Evolutionary conservation across 2,329 filamentous ascomycete species (phyloP), one percentile per base, ranked within the genome.

Genomic region (Pyrenochaeta sp.): DNA sequence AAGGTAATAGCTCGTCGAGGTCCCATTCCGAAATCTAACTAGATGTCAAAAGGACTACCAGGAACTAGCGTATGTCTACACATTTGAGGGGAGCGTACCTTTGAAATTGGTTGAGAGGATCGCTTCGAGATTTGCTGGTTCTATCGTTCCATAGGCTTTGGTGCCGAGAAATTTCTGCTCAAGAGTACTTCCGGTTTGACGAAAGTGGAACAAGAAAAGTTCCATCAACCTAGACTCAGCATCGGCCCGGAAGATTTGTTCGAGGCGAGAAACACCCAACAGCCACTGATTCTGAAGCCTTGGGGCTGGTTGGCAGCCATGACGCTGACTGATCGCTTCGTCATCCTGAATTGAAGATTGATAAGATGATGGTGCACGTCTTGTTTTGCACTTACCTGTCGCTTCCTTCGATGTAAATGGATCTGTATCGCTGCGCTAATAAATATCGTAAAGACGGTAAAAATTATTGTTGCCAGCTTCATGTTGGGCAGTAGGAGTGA

Each of bases 1-100:
- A 57, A 57, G 13, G 74, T 71, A 13, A 62, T 61, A 5, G 41
- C 41, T 47, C 65, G 66, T 6, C 72, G 57, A 10, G 64, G 50
- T 0, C 68, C 67, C 7, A 75, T 53, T 3, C 65, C 58, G 65
- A 72, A 77, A 32, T 75, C 74, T 61, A 24, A n/a, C 13, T 11
- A 19, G 3, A 3, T 23, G 19, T 53, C n/a, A n/a, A n/a, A n/a
- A n/a, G n/a, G n/a, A n/a, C n/a, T n/a, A n/a, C n/a, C n/a, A n/a
- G n/a, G n/a, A n/a, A n/a, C n/a, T n/a, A n/a, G n/a, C n/a, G n/a
- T n/a, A n/a, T n/a, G n/a, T n/a, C n/a, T n/a, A n/a, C n/a, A n/a
- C n/a, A n/a, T n/a, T n/a, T n/a, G n/a, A n/a, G n/a, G n/a, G n/a
- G n/a, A n/a, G n/a, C n/a, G n/a, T n/a, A 55, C 55, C 57, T 48